Base-by-base conservation (phyloP, 306 rosid species). In the Albizia julibrissin region DNA sequence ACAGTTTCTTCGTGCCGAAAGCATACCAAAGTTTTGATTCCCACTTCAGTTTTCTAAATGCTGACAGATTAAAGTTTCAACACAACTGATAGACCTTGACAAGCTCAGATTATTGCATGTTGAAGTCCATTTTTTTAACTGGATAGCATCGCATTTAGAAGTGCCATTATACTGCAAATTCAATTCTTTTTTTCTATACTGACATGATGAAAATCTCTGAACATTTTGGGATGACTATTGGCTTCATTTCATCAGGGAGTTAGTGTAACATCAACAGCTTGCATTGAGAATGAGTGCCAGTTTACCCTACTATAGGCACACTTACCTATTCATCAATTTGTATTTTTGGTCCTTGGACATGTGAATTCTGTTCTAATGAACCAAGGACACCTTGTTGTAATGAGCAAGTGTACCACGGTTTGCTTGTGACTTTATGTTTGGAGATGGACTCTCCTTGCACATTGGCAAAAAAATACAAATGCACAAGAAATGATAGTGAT, bases 1-100 rank as follows among this genome's bases (percentile, higher is more conserved):
- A 80, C 86, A 83, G 77, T 79, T 90, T 62, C 80, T 91, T 76
- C 85, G 86, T 71, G 82, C 86, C 50, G 54, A 87, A 54, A 68
- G 87, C 47, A 46, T 86, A 44, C 95, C 94, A 10, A 88, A 84
- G 71, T 74, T 88, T 59, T 91, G 84, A 80, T 74, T 84, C 70
- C 70, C 52, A 46, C 72, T 79, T 46, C 37, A 62, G 61, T 72
- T 69, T 58, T 65, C 61, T 43, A 37, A 31, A 66, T 66, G 69
- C 76, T 79, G 77, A 84, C 75, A 58, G 73, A 79, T 76, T 76
- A 24, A 29, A 62, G 75, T 71, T 84, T 81, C 82, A 74, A 24
- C 80, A 24, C 22, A 50, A 78, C 61, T 26, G 66, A 39, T 59
- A 68, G 81, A 24, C 65, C 69, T 76, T 75, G 80, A 26, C 64